Base-by-base conservation (phyloP, 441 rosid species). In the Erodium texanum region DNA sequence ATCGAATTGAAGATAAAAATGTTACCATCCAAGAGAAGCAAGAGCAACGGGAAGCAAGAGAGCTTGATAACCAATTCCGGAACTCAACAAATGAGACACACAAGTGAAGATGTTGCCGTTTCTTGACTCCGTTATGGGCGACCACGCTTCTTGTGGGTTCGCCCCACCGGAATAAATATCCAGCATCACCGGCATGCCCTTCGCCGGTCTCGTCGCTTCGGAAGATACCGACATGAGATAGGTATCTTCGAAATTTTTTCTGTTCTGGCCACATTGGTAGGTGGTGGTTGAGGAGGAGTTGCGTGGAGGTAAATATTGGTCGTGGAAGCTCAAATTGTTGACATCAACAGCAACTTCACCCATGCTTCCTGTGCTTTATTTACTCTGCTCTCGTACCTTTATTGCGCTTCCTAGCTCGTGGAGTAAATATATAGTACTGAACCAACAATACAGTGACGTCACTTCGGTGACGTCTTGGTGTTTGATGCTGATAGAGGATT, bases 21-120 rank as follows among this genome's bases (percentile, higher is more conserved):
- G 19, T 8, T 68, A 68, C 76, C 76, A 74, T 58, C 76, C 76
- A 11, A 74, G 73, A 61, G 69, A 59, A 14, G 73, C 69, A 52
- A 69, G 64, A 29, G 76, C 76, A 2, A 74, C 70, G 3, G 76
- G 73, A 16, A 74, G 72, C 61, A 65, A 5, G 5, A 74, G 76
- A 7, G 63, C 59, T 54, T 74, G 76, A 18, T 68, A 6, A 14
- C 76, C 76, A 12, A 74, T 38, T 50, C 76, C 76, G 0, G 76
- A 68, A 54, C 73, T 64, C 20, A 74, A 10, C 58, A 65, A 15
- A 5, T 74, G 76, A 64, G 64, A 43, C 11, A 69, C 65, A 0
- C 34, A 71, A 0, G 41, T 22, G 0, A 5, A 1, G 11, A 54
- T 38, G 45, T 36, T 29, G 22, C 76, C 67, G 0, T 8, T 66